Evolutionary conservation across 352 stramenopile species (phyloP), one percentile per base, ranked within the genome.

Genomic region (Phytophthora ramorum): DNA sequence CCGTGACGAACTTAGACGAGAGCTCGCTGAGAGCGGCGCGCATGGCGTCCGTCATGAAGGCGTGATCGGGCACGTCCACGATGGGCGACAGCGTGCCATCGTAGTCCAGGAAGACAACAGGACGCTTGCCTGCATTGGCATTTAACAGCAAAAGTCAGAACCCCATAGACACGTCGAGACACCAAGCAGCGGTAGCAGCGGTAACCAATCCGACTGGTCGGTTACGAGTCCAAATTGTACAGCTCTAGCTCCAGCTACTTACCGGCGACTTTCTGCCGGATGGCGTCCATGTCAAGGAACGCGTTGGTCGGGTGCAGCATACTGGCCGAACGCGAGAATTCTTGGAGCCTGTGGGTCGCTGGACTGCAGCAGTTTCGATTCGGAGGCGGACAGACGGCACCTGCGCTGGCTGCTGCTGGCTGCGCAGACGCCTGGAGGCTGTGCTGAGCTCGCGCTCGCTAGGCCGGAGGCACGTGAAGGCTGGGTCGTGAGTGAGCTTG

Each of bases 71-170:
- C 10, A 91, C 81, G 48, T 91, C 85, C 26, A 94, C 86, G 59
- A 94, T 94, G 8, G 86, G 84, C 24, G 82, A 91, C 53, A 94
- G 61, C 13, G 86, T 94, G 35, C 84, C 83, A 49, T 94, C 85
- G 49, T 91, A 92, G 70, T 92, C 81, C 17, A 91, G 68, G 63
- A 92, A 91, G 38, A 92, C 71, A 26, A 91, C 84, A 7, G 81
- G 79, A 20, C 72, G 76, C 65, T 89, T 89, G 60, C 81, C 81
- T 89, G 49, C 35, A 54, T 57, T 49, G 47, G n/a, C 43, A 58
- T 34, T 41, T 32, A 54, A 48, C 26, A 44, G 12, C 1, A 59
- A 63, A 63, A 7, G 20, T 76, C 54, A 76, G 69, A 63, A 70
- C 24, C 48, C 43, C 66, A 66, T 67, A 62, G 37, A 62, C 44